Evolutionary conservation across 2,329 filamentous ascomycete genomes (phyloP).

Genomic region (Sporothrix luriei): DNA sequence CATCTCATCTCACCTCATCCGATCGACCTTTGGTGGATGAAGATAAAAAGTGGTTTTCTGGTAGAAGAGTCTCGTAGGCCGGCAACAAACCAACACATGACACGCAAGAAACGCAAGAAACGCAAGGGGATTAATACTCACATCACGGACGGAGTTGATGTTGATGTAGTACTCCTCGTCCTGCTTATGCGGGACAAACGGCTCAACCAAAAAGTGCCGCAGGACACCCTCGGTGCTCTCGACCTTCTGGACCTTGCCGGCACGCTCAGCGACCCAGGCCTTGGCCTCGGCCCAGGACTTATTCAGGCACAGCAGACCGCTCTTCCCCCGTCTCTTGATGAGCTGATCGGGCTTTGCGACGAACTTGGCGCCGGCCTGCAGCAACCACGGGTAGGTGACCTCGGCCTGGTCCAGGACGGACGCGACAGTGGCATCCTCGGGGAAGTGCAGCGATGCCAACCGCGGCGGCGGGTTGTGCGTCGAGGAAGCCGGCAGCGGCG

Average conservation of each 20-base stretch:
- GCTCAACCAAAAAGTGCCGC: slow-evolving; percentile 96
- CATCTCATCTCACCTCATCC: not conserved
- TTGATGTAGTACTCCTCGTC: slow-evolving; percentile 99
- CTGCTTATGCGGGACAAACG: slow-evolving; percentile 92
- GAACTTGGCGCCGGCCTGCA: slow-evolving; percentile 81
- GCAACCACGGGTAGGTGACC: slow-evolving; percentile 94
- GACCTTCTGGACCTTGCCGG: slow-evolving; percentile 88
- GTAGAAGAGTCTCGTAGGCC: not conserved
- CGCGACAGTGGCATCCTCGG: slow-evolving; percentile 79
- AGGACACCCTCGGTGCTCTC: slow-evolving; percentile 87
- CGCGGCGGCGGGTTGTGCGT: slow-evolving; percentile 92
- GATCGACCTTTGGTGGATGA: not conserved
- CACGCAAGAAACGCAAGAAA: not conserved
- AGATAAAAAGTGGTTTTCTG: not conserved
- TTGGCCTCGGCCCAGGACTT: slow-evolving; percentile 94
- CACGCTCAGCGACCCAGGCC: slow-evolving; percentile 90
- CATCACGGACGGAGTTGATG: slow-evolving; percentile 99
- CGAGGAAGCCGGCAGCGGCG: slow-evolving; percentile 78
- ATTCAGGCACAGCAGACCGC: slow-evolving; percentile 92
- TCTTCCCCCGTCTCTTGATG: slow-evolving; percentile 99
- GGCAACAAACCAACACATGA: not conserved
- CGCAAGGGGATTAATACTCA: slow-evolving; percentile 59
- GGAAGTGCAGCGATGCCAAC: slow-evolving; percentile 90
- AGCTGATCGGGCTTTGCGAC: slow-evolving; percentile 99
- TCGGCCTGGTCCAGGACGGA: slow-evolving; percentile 93